phyloP scores from a whole-genome alignment of 768 basidiomycete species.

The Lactifluus echinatus region DNA sequence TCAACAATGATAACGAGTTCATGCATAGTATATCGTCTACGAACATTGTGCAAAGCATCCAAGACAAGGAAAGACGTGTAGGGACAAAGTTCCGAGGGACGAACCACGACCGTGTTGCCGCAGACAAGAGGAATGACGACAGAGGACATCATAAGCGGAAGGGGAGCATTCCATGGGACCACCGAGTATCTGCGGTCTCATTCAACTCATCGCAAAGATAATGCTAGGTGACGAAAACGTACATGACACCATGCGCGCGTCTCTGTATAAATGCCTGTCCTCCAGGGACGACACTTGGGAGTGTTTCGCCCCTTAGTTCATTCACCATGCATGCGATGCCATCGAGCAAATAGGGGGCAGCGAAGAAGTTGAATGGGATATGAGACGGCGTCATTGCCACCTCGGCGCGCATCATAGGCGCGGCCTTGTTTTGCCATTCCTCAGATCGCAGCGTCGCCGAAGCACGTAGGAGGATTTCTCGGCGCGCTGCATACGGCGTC shows the following conservation, averaged over 20 bases:
- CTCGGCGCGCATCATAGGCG: background rate
- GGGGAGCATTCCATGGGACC: constrained; percentile 49
- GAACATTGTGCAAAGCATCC: constrained; percentile 39
- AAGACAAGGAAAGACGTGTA: constrained; percentile 37
- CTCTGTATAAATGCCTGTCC: constrained; percentile 37
- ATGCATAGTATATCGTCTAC: background rate
- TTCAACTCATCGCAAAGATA: background rate
- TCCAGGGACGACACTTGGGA: constrained; percentile 37
- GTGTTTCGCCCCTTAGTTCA: constrained; percentile 36
- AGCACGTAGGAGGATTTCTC: constrained; percentile 9
- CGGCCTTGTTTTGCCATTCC: constrained; percentile 10
- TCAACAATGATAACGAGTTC: background rate
- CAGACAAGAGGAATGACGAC: constrained; percentile 41
- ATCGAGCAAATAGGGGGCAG: constrained; percentile 25
- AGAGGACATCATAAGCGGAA: constrained; percentile 37
- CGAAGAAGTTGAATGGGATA: constrained; percentile 24
- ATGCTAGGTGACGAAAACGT: constrained; percentile 17
- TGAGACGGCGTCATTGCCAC: background rate
- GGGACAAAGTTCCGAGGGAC: constrained; percentile 44
- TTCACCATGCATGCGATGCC: constrained; percentile 30
- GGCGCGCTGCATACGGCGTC: background rate
- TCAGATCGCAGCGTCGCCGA: background rate
- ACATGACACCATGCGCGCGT: constrained; percentile 47
- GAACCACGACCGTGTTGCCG: constrained; percentile 49
- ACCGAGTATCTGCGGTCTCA: constrained; percentile 36